A percentile compares a stretch with the other conserved stretches of the same genome.
phyloP scores from a whole-genome alignment of 2,329 filamentous ascomycete species.

The Dothistroma pini region DNA sequence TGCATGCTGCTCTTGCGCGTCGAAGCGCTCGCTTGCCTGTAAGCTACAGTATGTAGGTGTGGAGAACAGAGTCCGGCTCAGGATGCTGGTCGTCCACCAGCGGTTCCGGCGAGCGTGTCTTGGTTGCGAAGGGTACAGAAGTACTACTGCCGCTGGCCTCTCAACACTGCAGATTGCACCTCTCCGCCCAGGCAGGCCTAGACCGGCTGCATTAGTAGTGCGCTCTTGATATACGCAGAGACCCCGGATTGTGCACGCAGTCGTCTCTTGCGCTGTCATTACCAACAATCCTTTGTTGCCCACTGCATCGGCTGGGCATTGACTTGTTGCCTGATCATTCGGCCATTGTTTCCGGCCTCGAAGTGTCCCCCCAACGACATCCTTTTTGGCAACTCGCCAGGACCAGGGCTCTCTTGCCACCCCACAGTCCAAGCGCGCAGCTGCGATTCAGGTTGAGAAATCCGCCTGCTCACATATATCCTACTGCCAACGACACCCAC shows the following conservation, averaged over 20 bases:
- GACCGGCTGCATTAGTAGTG: not conserved
- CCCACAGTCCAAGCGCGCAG: constrained; percentile 4
- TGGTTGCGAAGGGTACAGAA: not conserved
- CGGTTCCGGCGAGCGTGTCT: not conserved
- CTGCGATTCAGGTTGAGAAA: not conserved
- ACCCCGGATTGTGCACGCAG: not conserved
- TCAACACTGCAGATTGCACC: not conserved
- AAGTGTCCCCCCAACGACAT: not conserved
- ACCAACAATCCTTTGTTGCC: not conserved
- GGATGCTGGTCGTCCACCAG: not conserved
- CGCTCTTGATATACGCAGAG: not conserved
- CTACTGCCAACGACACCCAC: not conserved
- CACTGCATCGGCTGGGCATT: not conserved
- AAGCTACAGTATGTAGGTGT: not conserved
- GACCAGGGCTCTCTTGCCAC: constrained; percentile 1
- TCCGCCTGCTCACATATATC: not conserved
- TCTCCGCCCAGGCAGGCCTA: not conserved
- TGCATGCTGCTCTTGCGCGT: not conserved
- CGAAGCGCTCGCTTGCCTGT: not conserved
- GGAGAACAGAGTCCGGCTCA: not conserved
- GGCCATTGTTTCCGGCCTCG: not conserved
- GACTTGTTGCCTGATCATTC: not conserved
- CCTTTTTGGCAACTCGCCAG: not conserved
- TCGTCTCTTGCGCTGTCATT: not conserved
- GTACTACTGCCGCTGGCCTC: not conserved